Base-by-base conservation (phyloP, 163 green algal species). In the Coccomyxa subellipsoidea region DNA sequence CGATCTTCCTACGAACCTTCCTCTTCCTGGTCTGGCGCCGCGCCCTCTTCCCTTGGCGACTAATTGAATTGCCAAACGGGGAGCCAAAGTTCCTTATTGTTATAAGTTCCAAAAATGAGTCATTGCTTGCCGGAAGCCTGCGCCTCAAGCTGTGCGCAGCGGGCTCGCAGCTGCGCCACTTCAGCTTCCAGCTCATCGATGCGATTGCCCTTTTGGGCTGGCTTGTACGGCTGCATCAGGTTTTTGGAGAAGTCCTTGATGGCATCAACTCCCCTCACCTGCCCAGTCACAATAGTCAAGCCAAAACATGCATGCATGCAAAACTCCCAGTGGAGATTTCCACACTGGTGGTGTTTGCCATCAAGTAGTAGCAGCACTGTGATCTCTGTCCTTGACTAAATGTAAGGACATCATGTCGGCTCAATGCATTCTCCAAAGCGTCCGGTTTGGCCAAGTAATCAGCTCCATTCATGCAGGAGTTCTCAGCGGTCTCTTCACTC, bases 181-280 rank as follows among this genome's bases (percentile, higher is more conserved):
- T 79, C 75, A 35, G 37, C 38, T 66, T 79, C 75, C 37, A 79
- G n/a, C 12, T 79, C 75, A 6, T 66, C 37, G 15, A 78, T 40
- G 34, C 21, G 31, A 23, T 79, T 39, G 21, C 32, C 75, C 40
- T 59, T 27, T 12, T 8, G 36, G 23, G 75, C 36, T 27, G 90
- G 88, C 53, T 84, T 47, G 81, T 94, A 94, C 0, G 90, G 87
- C 47, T 90, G 36, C 29, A 96, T 34, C 29, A 97, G 82, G 82
- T 93, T 92, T 1, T 82, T 35, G 27, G 89, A 90, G 69, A 98
- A 98, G 7, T 84, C 83, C 59, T 86, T 84, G 6, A 98, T 85
- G 1, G 90, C 89, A 9, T 95, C 88, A 7, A 91, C 82, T 4
- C 95, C 94, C 0, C 94, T 89, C 66, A 93, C 88, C 85, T 92